A percentile compares a stretch with the other conserved stretches of the same genome.
Evolutionary conservation across 768 basidiomycete genomes (phyloP).

Genomic region (Serendipita sp.): DNA sequence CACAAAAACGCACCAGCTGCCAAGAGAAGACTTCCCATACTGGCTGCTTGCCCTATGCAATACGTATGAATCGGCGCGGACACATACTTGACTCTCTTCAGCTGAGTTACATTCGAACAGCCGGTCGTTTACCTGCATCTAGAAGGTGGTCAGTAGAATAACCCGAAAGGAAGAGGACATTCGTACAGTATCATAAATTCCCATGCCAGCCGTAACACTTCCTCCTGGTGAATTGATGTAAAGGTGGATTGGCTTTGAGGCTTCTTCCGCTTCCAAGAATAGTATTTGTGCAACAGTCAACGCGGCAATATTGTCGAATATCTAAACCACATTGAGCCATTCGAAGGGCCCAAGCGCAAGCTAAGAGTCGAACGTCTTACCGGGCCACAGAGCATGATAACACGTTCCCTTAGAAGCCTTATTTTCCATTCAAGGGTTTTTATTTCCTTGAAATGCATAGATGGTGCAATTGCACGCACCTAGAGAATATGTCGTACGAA

Average conservation of each 20-base stretch:
- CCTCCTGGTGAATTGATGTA: conserved; percentile 98
- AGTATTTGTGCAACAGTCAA: conserved; percentile 82
- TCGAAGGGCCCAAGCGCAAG: background rate
- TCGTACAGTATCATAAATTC: conserved; percentile 91
- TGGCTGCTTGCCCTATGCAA: conserved; percentile 87
- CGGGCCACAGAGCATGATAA: conserved; percentile 89
- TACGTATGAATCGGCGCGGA: conserved; percentile 93
- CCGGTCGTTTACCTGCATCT: conserved; percentile 54
- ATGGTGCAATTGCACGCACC: conserved; percentile 18
- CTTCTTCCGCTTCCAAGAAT: conserved; percentile 91
- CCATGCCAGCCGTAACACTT: conserved; percentile 87
- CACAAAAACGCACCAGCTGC: conserved; percentile 43
- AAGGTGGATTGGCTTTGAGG: conserved; percentile 83
- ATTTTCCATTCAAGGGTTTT: background rate
- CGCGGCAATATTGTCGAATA: conserved; percentile 78
- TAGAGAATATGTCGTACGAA: conserved; percentile 92
- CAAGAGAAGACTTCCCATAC: conserved; percentile 88
- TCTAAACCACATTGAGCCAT: too few relatives aligned
- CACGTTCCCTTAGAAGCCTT: conserved; percentile 67
- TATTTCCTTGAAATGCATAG: background rate
- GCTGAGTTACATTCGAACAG: background rate
- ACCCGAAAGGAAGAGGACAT: background rate
- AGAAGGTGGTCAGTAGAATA: background rate
- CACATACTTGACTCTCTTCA: conserved; percentile 48
- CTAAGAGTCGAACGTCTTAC: conserved; percentile 29